phyloP scores from a whole-genome alignment of 331 rosid species.

The Acacia pycnantha region DNA sequence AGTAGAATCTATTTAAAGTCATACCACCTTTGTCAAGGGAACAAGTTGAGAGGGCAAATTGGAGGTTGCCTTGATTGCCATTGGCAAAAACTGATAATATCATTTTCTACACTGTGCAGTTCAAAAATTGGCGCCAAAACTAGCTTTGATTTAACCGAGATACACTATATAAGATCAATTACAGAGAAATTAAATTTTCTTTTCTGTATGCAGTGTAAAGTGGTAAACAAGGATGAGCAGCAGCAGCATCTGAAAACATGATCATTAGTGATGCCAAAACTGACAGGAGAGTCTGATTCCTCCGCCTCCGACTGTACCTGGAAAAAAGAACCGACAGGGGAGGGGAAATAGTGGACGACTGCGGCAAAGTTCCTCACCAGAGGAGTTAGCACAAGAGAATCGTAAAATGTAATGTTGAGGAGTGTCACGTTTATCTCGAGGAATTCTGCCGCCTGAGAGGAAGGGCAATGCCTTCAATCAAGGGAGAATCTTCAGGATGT shows the following conservation, averaged over 20 bases:
- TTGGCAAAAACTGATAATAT: constrained; percentile 22
- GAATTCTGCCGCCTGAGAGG: constrained; percentile 75
- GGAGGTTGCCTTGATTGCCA: constrained; percentile 13
- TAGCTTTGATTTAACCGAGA: constrained; percentile 37
- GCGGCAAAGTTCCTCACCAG: constrained; percentile 39
- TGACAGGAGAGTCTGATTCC: constrained; percentile 43
- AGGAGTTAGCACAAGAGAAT: constrained; percentile 2
- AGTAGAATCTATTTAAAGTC: not conserved
- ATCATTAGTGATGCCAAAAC: constrained; percentile 34
- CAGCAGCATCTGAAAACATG: constrained; percentile 31
- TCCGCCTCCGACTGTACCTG: constrained; percentile 42
- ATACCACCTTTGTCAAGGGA: not conserved
- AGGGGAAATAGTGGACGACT: constrained; percentile 29
- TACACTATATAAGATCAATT: constrained; percentile 48
- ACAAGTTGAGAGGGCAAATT: constrained; percentile 1
- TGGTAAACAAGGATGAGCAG: constrained; percentile 31
- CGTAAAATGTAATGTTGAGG: not conserved
- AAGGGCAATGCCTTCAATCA: constrained; percentile 61
- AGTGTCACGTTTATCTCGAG: constrained; percentile 46
- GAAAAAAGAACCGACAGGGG: constrained; percentile 20
- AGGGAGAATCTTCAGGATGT: constrained; percentile 65
- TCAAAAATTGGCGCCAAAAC: constrained; percentile 29
- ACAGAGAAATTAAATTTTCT: constrained; percentile 53
- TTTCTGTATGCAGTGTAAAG: constrained; percentile 36
- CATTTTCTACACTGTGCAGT: constrained; percentile 28